Conservation (phyloP, 805 yeast species). For the Monosporozyma servazzii region DNA sequence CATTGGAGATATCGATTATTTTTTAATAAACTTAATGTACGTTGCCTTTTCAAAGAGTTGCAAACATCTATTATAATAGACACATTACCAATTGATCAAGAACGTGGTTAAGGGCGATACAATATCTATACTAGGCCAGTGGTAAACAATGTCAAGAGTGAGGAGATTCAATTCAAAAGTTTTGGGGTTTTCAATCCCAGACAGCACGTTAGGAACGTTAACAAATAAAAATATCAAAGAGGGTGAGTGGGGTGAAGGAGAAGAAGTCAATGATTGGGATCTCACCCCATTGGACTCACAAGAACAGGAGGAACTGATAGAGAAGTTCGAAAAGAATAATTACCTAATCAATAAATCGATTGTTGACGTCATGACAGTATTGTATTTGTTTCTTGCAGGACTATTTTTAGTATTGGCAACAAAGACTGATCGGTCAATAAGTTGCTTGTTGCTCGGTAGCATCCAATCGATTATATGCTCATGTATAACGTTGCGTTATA, state of each 20-base stretch:
- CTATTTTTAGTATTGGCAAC: slow-evolving; percentile 17
- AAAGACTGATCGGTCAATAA: slow-evolving; percentile 6
- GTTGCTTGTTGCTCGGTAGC: slow-evolving; percentile 10
- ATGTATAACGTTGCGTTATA: slow-evolving; percentile 20
- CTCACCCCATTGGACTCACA: slow-evolving; percentile 23
- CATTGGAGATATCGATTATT: no score
- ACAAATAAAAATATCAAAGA: background rate
- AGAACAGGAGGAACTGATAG: slow-evolving; percentile 28
- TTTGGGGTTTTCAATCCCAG: slow-evolving; percentile 3
- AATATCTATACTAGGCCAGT: no score
- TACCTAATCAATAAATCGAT: slow-evolving; percentile 11
- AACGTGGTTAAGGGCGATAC: no score
- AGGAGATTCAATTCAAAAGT: slow-evolving; percentile 15
- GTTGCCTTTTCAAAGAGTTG: no score
- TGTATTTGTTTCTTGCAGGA: slow-evolving; percentile 19
- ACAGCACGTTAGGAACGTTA: background rate
- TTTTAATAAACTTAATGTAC: no score
- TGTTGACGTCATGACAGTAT: slow-evolving; percentile 13
- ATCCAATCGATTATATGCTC: slow-evolving; percentile 22
- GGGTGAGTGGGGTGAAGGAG: background rate
- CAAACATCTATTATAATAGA: no score
- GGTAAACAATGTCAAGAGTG: slow-evolving; percentile 17
- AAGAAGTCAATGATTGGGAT: slow-evolving; percentile 9
- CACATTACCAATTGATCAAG: no score
- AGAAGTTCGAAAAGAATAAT: slow-evolving; percentile 19